Percentiles rank a stretch among this genome's conserved stretches.
phyloP scores from a whole-genome alignment of 1,284 basidiomycete genomes.

The Athelia sp. region DNA sequence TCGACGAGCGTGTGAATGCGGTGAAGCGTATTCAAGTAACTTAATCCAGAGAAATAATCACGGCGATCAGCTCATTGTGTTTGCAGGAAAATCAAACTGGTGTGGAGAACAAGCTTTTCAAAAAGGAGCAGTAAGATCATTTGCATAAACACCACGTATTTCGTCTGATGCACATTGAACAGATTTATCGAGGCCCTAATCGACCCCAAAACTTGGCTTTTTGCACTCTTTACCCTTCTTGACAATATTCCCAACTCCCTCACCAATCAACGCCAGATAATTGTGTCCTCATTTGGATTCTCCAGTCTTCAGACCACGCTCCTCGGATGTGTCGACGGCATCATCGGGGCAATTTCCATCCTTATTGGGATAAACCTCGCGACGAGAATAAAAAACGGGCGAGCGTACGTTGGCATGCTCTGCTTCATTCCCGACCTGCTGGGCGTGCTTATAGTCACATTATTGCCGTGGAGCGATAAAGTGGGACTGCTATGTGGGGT shows the following conservation, averaged over 20 bases:
- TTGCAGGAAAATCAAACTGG: constrained; percentile 66
- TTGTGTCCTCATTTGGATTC: constrained; percentile 73
- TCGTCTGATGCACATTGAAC: neutral
- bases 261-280: constrained; percentile 72
- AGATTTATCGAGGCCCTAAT: constrained; percentile 67
- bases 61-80: neutral
- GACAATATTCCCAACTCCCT: constrained; percentile 57
- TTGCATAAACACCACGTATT: neutral
- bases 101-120: constrained; percentile 76
- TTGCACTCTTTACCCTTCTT: constrained; percentile 59
- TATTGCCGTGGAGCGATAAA: constrained; percentile 61
- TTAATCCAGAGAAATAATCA: too few species aligned
- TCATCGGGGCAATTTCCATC: constrained; percentile 64
- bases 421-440: constrained; percentile 70
- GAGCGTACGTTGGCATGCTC: constrained; percentile 55
- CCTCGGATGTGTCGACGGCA: constrained; percentile 71
- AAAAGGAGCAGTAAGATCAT: constrained; percentile 59
- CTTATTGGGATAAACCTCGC: constrained; percentile 56
- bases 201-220: constrained; percentile 73
- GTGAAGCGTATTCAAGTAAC: constrained; percentile 58
- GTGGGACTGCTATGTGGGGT: constrained; percentile 67
- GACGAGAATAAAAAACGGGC: constrained; percentile 42
- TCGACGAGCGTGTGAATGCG: constrained; percentile 60
- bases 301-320: constrained; percentile 66
- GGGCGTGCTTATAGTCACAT: constrained; percentile 62